Conservation (phyloP, 129 eudicot genomes). For the Escallonia rubra region DNA sequence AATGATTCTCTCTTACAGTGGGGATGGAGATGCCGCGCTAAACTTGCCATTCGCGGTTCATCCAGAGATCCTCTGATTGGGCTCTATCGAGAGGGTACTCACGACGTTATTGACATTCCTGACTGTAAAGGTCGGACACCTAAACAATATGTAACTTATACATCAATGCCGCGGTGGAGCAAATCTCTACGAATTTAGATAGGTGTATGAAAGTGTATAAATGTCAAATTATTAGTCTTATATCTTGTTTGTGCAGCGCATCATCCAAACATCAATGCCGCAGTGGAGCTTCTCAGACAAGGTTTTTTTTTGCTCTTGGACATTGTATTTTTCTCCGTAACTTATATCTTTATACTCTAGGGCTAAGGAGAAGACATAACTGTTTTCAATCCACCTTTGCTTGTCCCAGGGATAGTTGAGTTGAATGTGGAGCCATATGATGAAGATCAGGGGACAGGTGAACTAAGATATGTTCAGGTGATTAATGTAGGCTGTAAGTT, state of each 20-base stretch:
- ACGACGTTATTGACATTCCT: slow-evolving; percentile 82
- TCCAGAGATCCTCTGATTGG: slow-evolving; percentile 73
- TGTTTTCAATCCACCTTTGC: slow-evolving; percentile 1
- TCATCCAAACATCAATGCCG: slow-evolving; percentile 92
- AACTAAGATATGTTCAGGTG: slow-evolving; percentile 94
- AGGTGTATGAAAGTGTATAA: background rate
- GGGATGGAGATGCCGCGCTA: slow-evolving; percentile 99
- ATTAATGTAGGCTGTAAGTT: background rate
- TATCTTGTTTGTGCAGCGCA: slow-evolving; percentile 49
- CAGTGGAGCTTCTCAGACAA: slow-evolving; percentile 63
- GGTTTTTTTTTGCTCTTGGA: slow-evolving; percentile 26
- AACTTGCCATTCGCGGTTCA: slow-evolving; percentile 88
- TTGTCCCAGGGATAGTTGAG: slow-evolving; percentile 51
- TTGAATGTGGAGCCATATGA: slow-evolving; percentile 76
- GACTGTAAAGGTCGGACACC: slow-evolving; percentile 67
- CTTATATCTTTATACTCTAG: background rate
- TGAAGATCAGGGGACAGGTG: slow-evolving; percentile 84
- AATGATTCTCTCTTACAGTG: slow-evolving; percentile 36
- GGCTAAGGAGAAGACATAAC: background rate
- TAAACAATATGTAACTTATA: background rate
- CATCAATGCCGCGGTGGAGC: background rate
- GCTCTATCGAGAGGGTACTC: slow-evolving; percentile 93
- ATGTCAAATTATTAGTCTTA: background rate
- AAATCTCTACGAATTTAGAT: background rate
- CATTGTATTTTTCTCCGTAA: slow-evolving; percentile 5